phyloP scores from a whole-genome alignment of 2,329 filamentous ascomycete genomes.

The Talaromyces sp. region DNA sequence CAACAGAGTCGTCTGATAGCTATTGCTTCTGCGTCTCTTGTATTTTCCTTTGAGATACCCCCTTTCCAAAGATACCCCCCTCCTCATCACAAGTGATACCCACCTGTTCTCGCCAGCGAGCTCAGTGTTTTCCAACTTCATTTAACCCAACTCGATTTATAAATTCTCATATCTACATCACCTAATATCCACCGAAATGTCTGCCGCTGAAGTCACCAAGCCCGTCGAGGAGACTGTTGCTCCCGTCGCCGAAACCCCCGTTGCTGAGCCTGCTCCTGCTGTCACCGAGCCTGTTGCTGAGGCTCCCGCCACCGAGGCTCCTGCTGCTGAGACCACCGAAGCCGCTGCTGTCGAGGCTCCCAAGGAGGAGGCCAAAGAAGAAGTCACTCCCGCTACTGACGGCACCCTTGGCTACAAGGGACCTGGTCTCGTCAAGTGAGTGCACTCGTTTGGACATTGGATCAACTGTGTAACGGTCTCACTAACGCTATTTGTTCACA shows the following conservation, averaged over 20 bases:
- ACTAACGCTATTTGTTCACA: slow-evolving; percentile 23
- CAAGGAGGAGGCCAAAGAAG: slow-evolving; percentile 31
- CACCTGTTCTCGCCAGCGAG: slow-evolving; percentile 17
- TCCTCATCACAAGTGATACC: slow-evolving; percentile 17
- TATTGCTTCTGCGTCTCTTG: slow-evolving; percentile 28
- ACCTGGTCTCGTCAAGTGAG: slow-evolving; percentile 85
- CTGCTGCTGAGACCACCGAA: slow-evolving; percentile 34
- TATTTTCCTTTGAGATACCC: slow-evolving; percentile 36
- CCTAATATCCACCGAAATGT: slow-evolving; percentile 44
- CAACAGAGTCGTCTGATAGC: slow-evolving; percentile 31
- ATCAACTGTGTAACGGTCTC: background rate
- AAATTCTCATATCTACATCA: background rate
- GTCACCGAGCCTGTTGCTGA: slow-evolving; percentile 67
- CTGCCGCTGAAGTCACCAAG: slow-evolving; percentile 69
- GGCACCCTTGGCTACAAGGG: slow-evolving; percentile 87
- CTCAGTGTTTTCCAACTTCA: background rate
- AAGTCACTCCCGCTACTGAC: slow-evolving; percentile 71
- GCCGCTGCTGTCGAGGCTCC: slow-evolving; percentile 30
- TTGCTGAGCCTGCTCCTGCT: slow-evolving; percentile 40
- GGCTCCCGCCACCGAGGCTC: slow-evolving; percentile 55
- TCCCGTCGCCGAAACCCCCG: slow-evolving; percentile 58
- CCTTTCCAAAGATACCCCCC: slow-evolving; percentile 25
- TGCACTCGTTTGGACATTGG: slow-evolving; percentile 14
- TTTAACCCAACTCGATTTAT: slow-evolving; percentile 5
- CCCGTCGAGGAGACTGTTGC: slow-evolving; percentile 56